Evolutionary conservation across 78 protist genomes (phyloP).

Genomic region (Emiliania huxleyi): DNA sequence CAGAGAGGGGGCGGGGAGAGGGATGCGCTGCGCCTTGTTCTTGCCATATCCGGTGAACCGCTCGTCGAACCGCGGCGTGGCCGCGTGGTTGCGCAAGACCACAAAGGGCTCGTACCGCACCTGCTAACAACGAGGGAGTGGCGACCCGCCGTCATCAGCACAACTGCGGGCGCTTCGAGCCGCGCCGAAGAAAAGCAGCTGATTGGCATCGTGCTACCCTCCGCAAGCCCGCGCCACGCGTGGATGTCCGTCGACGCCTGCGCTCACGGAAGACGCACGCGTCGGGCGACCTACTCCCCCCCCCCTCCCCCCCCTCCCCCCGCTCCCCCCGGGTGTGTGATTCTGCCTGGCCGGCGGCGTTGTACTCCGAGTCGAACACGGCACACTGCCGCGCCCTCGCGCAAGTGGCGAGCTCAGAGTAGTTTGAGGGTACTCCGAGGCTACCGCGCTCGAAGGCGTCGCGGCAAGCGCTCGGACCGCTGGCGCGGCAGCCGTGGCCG

Average conservation of each 20-base stretch:
- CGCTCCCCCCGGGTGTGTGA: too few species aligned
- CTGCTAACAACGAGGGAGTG: too few species aligned
- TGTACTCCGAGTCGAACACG: not conserved
- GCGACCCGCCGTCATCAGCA: too few species aligned
- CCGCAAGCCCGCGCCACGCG: not conserved
- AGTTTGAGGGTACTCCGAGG: not conserved
- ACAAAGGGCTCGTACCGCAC: conserved; percentile 9
- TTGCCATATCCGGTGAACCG: not conserved
- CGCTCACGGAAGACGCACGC: too few species aligned
- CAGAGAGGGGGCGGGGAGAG: too few species aligned
- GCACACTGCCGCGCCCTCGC: not conserved
- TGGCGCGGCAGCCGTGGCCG: not conserved
- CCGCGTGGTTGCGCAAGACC: not conserved
- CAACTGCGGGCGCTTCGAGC: too few species aligned
- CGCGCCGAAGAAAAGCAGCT: not conserved
- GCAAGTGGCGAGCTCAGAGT: not conserved
- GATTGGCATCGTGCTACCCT: not conserved
- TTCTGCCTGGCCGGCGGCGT: not conserved
- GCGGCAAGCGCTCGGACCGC: not conserved
- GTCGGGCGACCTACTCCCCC: too few species aligned
- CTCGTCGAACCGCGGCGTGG: not conserved
- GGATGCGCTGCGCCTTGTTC: conserved; percentile 11
- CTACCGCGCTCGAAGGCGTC: not conserved
- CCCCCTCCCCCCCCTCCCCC: too few species aligned
- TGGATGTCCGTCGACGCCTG: not conserved